A percentile compares a stretch with the other conserved stretches of the same genome.
These are phyloP conservation scores for Physcomitrellopsis africana DNA, from an alignment of 225 moss, liverwort and hornwort species.

Conservation along the genomic window DNA sequence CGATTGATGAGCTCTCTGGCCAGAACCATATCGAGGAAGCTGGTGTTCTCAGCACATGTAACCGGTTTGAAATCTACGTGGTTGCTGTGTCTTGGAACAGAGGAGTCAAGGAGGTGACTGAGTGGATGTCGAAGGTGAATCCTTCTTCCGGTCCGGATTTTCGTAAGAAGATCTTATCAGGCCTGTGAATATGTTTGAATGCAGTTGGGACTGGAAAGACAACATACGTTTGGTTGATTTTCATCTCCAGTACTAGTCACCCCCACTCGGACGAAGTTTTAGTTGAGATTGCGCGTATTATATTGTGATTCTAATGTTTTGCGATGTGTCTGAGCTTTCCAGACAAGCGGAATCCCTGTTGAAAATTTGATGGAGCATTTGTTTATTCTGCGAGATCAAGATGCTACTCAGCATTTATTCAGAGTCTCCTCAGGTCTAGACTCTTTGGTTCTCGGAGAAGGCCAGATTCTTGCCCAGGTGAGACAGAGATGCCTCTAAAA, in stretches of 20 bases:
- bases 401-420: conserved; percentile 68
- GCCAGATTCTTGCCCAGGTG: conserved; percentile 75
- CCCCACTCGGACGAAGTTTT: too few species aligned
- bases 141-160: neutral
- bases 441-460: conserved; percentile 69
- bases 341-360: conserved; percentile 66
- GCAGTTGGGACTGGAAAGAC: too few species aligned
- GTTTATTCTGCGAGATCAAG: conserved; percentile 63
- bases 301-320: neutral
- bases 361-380: conserved; percentile 61
- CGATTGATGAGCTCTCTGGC: conserved; percentile 55
- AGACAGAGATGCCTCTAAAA: neutral
- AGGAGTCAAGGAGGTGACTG: conserved; percentile 70
- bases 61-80: conserved; percentile 70
- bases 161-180: too few species aligned
- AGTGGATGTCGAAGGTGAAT: conserved; percentile 76
- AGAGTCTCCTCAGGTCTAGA: conserved; percentile 64
- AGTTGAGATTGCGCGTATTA: neutral
- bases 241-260: too few species aligned
- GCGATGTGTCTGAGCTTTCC: conserved; percentile 11
- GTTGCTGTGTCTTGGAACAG: conserved; percentile 72
- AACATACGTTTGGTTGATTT: too few species aligned
- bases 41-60: conserved; percentile 66
- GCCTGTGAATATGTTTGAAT: too few species aligned
- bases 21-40: conserved; percentile 74